Evolutionary conservation across 805 yeast species (phyloP).

Genomic region (Cyberlindnera meyerae): DNA sequence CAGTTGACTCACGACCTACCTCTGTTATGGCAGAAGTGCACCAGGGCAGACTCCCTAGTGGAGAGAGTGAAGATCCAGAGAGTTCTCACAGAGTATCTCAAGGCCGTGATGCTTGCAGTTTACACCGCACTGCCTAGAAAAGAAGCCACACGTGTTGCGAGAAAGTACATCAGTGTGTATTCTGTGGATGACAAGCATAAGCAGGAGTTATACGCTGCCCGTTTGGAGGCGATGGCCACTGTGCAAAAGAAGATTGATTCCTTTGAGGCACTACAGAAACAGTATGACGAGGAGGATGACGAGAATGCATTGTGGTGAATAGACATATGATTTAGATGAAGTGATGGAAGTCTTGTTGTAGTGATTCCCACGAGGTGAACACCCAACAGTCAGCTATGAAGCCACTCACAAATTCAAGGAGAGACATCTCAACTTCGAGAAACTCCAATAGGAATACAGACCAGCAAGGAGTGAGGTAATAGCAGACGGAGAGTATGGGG

Average conservation of each 20-base stretch:
- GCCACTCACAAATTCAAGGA: background rate
- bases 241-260: slow-evolving; percentile 9
- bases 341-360: no score
- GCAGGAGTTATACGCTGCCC: background rate
- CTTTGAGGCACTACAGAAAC: slow-evolving; percentile 23
- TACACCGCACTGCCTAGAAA: slow-evolving; percentile 7
- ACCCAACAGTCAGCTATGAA: background rate
- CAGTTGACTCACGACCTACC: slow-evolving; percentile 15
- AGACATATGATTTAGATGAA: no score
- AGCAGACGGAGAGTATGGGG: background rate
- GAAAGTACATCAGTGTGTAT: slow-evolving; percentile 5
- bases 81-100: slow-evolving; percentile 13
- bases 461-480: slow-evolving; percentile 1
- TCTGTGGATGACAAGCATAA: slow-evolving; percentile 4
- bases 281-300: slow-evolving; percentile 29
- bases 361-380: no score
- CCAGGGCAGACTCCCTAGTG: background rate
- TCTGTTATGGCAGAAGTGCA: slow-evolving; percentile 5
- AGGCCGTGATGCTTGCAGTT: slow-evolving; percentile 2
- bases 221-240: background rate
- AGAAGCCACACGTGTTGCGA: slow-evolving; percentile 6
- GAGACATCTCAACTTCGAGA: background rate
- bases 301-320: slow-evolving; percentile 28
- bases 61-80: slow-evolving; percentile 11
- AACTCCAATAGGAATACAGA: slow-evolving; percentile 1